phyloP scores from a whole-genome alignment of 2,329 filamentous ascomycete species.

The Fusarium succisae region DNA sequence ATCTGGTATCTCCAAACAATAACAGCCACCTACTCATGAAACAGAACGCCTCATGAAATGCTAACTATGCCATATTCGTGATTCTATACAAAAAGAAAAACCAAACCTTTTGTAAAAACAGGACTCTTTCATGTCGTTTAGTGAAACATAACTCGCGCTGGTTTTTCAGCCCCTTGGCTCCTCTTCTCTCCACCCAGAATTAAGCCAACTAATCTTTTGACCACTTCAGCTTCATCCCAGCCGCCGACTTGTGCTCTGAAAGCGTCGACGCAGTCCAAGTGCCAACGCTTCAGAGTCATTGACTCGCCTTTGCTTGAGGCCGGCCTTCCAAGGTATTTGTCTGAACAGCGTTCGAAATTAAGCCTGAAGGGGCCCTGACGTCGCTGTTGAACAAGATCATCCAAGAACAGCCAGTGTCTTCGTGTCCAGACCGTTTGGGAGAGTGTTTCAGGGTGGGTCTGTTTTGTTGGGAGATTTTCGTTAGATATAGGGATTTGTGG shows the following conservation, averaged over 20 bases:
- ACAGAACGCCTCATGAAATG: slow-evolving; percentile 37
- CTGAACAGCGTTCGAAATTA: slow-evolving; percentile 42
- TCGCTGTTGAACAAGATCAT: slow-evolving; percentile 62
- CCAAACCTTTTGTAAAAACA: background rate
- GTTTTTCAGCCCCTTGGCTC: slow-evolving; percentile 16
- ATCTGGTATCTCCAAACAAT: slow-evolving; percentile 37
- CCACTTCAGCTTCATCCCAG: slow-evolving; percentile 61
- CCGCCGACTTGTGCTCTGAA: slow-evolving; percentile 59
- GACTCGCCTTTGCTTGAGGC: slow-evolving; percentile 57
- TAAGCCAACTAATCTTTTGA: slow-evolving; percentile 63
- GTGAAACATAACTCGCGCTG: slow-evolving; percentile 46
- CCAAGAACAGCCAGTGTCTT: slow-evolving; percentile 63
- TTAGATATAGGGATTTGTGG: slow-evolving; percentile 43
- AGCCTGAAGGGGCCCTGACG: slow-evolving; percentile 50
- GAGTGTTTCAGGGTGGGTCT: slow-evolving; percentile 38
- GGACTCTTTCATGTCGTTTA: slow-evolving; percentile 14
- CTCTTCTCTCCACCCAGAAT: slow-evolving; percentile 59
- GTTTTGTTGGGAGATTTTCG: slow-evolving; percentile 38
- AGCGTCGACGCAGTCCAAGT: slow-evolving; percentile 66
- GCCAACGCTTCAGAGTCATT: slow-evolving; percentile 63
- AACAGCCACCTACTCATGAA: slow-evolving; percentile 23
- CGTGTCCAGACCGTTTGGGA: slow-evolving; percentile 59
- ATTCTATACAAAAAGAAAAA: slow-evolving; percentile 15
- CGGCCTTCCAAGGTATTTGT: slow-evolving; percentile 57
- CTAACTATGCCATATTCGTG: slow-evolving; percentile 30